Conservation (phyloP, 179 eudicot genomes). For the Corrigiola litoralis region DNA sequence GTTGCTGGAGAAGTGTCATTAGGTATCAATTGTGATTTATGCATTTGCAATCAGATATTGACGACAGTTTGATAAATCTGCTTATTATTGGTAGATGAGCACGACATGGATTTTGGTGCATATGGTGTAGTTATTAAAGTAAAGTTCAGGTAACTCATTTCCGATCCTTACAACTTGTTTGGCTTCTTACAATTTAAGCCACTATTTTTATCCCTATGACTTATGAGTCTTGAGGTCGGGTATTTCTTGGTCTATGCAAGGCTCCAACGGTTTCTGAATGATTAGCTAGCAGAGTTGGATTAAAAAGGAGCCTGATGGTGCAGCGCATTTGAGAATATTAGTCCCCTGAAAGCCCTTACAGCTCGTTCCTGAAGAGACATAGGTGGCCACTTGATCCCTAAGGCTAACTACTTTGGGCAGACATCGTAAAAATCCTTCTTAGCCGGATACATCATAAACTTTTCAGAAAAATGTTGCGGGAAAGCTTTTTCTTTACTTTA, state of each 20-base stretch:
- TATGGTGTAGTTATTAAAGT: constrained; percentile 93
- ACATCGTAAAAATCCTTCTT: no score
- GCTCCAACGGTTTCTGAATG: no score
- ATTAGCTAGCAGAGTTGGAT: no score
- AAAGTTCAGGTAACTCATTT: constrained; percentile 71
- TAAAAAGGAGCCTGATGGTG: neutral
- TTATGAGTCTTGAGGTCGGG: neutral
- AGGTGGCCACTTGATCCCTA: no score
- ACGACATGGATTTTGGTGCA: constrained; percentile 71
- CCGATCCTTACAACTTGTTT: neutral
- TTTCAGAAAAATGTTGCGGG: no score
- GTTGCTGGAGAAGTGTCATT: constrained; percentile 95
- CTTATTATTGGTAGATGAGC: constrained; percentile 61
- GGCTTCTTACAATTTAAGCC: neutral
- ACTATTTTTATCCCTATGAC: no score
- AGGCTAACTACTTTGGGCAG: no score
- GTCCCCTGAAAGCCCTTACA: neutral
- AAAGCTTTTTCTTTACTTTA: no score
- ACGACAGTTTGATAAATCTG: constrained; percentile 7
- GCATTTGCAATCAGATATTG: neutral
- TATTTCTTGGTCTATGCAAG: no score
- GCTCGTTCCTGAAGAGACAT: no score
- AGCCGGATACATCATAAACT: no score
- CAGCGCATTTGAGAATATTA: neutral
- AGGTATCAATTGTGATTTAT: constrained; percentile 37